phyloP scores from a whole-genome alignment of 371 early-diverging fungal genomes.

The Thermomucor indicae-seudaticae region DNA sequence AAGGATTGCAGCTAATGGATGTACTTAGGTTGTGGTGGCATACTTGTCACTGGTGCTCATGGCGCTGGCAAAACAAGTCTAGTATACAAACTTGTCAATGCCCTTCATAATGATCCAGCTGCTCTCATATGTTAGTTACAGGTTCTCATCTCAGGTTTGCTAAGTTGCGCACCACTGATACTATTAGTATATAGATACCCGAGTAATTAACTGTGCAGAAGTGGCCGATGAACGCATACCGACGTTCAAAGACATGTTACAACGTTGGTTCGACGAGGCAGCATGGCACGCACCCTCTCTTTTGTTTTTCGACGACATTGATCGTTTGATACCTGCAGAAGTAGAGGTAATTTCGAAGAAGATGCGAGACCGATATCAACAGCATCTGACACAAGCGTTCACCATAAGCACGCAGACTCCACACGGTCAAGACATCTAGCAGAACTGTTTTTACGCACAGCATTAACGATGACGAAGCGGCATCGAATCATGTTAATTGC shows the following conservation, averaged over 20 bases:
- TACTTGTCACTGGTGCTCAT: conserved; percentile 76
- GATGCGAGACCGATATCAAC: neutral
- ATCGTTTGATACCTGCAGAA: conserved; percentile 85
- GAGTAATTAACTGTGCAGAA: conserved; percentile 62
- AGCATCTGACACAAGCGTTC: neutral
- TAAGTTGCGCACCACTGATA: neutral
- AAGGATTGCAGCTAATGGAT: neutral
- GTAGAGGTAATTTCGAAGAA: conserved; percentile 72
- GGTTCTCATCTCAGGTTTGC: too few relatives aligned
- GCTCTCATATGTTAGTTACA: conserved; percentile 61
- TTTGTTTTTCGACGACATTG: conserved; percentile 95
- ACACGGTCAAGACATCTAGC: conserved; percentile 68
- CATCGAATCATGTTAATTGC: conserved; percentile 63
- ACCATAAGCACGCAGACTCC: conserved; percentile 57
- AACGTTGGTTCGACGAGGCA: conserved; percentile 65
- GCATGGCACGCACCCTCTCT: conserved; percentile 80
- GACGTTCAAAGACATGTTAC: conserved; percentile 60
- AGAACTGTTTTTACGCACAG: conserved; percentile 57
- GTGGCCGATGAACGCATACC: conserved; percentile 60
- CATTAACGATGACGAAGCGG: conserved; percentile 34
- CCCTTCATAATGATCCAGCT: conserved; percentile 31
- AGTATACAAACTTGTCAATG: conserved; percentile 44
- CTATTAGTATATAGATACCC: conserved; percentile 27
- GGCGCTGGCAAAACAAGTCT: conserved; percentile 88
- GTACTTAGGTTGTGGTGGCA: conserved; percentile 58